Evolutionary conservation across 176 grass and related monocot species (phyloP).

Genomic region (Paspalum vaginatum): DNA sequence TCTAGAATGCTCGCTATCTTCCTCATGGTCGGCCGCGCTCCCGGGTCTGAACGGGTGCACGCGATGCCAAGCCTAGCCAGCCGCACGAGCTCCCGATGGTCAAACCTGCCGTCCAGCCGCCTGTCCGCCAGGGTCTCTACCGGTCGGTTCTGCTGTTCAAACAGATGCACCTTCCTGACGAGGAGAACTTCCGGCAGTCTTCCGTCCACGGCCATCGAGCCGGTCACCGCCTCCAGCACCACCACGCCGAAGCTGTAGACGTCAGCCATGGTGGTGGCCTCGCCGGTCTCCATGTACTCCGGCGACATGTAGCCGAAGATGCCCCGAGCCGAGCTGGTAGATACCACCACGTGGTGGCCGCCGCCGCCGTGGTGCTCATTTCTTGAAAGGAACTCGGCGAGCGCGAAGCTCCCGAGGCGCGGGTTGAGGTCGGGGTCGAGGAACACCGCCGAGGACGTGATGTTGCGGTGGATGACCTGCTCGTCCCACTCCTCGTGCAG

Average conservation of each 20-base stretch:
- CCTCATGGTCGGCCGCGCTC: conserved; percentile 67
- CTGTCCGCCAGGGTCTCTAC: conserved; percentile 56
- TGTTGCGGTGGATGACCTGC: conserved; percentile 90
- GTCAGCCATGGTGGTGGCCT: conserved; percentile 79
- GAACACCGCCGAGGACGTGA: conserved; percentile 83
- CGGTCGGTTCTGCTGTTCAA: conserved; percentile 32
- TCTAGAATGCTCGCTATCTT: conserved; percentile 77
- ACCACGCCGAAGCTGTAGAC: conserved; percentile 91
- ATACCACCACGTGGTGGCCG: conserved; percentile 40
- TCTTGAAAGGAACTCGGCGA: conserved; percentile 87
- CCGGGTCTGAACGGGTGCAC: conserved; percentile 64
- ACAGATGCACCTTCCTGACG: conserved; percentile 49
- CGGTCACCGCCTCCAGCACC: conserved; percentile 73
- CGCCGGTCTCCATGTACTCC: conserved; percentile 76
- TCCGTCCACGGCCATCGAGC: conserved; percentile 67
- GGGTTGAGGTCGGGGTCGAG: conserved; percentile 78
- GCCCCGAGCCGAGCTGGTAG: conserved; percentile 52
- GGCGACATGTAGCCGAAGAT: conserved; percentile 97
- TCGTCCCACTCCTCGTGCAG: conserved; percentile 98
- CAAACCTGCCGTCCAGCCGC: conserved; percentile 49
- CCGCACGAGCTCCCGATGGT: conserved; percentile 48
- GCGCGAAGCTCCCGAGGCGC: conserved; percentile 78
- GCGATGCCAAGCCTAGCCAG: conserved; percentile 62
- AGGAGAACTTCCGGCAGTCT: conserved; percentile 73
- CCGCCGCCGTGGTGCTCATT: conserved; percentile 52